Conservation (phyloP, 2,329 filamentous ascomycete species). For the Hypoxylon sp. region DNA sequence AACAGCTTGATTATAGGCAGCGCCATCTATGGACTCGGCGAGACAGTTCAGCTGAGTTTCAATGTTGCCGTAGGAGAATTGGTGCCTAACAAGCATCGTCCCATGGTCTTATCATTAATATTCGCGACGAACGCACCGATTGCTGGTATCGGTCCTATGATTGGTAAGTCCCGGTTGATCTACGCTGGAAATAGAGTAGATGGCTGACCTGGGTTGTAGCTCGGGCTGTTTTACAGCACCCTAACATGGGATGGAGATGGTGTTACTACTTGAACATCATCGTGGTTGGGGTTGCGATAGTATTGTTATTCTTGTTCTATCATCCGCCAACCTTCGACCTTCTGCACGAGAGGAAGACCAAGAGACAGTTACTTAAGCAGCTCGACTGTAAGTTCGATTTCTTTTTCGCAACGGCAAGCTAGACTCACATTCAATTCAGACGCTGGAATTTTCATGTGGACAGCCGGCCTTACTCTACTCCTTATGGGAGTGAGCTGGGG, state of each 20-base stretch:
- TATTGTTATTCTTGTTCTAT: slow-evolving; percentile 59
- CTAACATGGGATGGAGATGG: slow-evolving; percentile 58
- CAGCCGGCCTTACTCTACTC: slow-evolving; percentile 61
- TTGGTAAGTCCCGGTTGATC: slow-evolving; percentile 47
- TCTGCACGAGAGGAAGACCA: slow-evolving; percentile 58
- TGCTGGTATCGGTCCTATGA: slow-evolving; percentile 56
- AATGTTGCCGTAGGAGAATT: slow-evolving; percentile 59
- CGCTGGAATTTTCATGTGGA: slow-evolving; percentile 63
- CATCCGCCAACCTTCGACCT: slow-evolving; percentile 60
- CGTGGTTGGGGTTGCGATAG: slow-evolving; percentile 54
- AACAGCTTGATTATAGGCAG: slow-evolving; percentile 57
- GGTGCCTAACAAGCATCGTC: slow-evolving; percentile 61
- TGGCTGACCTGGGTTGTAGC: slow-evolving; percentile 43
- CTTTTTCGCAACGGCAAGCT: not conserved
- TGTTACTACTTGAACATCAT: slow-evolving; percentile 61
- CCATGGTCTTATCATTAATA: slow-evolving; percentile 54
- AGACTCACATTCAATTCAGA: slow-evolving; percentile 40
- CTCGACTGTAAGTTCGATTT: slow-evolving; percentile 55
- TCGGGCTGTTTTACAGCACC: slow-evolving; percentile 55
- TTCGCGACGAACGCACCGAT: slow-evolving; percentile 56
- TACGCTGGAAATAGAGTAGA: not conserved
- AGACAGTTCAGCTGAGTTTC: slow-evolving; percentile 58
- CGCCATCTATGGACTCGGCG: slow-evolving; percentile 57
- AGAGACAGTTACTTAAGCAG: slow-evolving; percentile 55
- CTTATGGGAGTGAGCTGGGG: slow-evolving; percentile 64